Conservation (phyloP, 768 basidiomycete species). For the Hemileccinum impolitum region DNA sequence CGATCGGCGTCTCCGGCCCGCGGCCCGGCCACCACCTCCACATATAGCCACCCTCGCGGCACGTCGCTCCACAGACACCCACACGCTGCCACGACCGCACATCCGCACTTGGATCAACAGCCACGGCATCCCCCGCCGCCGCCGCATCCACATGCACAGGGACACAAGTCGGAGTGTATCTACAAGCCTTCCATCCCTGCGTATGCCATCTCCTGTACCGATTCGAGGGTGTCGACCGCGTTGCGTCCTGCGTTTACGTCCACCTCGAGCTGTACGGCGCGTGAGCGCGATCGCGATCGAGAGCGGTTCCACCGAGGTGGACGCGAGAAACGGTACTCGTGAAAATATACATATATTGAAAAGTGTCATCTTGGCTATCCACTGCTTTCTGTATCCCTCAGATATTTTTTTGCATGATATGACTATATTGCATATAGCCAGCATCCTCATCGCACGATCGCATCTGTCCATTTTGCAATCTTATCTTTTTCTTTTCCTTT, state of each 20-base stretch:
- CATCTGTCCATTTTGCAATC: not conserved
- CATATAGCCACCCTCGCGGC: no score
- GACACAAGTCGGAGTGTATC: conserved; percentile 14
- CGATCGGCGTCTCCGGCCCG: conserved; percentile 28
- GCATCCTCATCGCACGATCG: not conserved
- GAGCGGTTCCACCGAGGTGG: conserved; percentile 19
- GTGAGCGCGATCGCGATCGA: conserved; percentile 16
- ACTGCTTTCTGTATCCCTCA: no score
- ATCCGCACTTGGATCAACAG: conserved; percentile 16
- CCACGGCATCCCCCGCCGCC: conserved; percentile 3
- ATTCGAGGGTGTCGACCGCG: conserved; percentile 33
- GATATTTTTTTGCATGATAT: no score
- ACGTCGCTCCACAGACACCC: conserved; percentile 14
- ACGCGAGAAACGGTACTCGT: conserved; percentile 2
- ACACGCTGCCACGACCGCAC: not conserved
- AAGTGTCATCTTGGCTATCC: not conserved
- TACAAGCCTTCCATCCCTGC: conserved; percentile 31
- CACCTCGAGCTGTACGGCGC: conserved; percentile 11
- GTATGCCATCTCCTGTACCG: conserved; percentile 32
- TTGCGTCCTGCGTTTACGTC: conserved; percentile 33
- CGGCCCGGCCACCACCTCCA: not conserved
- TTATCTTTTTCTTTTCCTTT: not conserved
- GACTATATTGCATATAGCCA: no score
- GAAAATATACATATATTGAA: not conserved
- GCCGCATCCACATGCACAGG: no score